Evolutionary conservation across 2,329 filamentous ascomycete genomes (phyloP).

Genomic region (Colletotrichum eremochloae): DNA sequence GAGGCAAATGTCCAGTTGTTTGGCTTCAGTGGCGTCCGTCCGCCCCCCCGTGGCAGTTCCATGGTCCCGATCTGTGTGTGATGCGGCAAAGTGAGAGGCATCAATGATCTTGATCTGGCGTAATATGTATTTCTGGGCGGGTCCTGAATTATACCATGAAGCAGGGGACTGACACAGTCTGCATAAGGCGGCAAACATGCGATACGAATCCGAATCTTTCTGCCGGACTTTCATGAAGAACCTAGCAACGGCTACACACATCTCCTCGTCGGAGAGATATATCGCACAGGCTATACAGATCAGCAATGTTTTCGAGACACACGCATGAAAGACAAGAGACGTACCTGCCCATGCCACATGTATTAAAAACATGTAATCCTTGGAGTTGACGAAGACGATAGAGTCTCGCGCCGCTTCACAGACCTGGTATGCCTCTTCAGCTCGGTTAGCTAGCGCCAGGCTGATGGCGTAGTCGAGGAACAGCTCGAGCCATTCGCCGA

Average conservation of each 20-base stretch:
- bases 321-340: neutral
- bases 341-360: constrained; percentile 81
- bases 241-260: constrained; percentile 78
- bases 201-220: constrained; percentile 84
- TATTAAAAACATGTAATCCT: constrained; percentile 77
- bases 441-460: constrained; percentile 76
- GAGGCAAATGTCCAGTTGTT: constrained; percentile 80
- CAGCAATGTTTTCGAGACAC: constrained; percentile 6
- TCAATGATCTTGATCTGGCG: constrained; percentile 94
- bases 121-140: constrained; percentile 90
- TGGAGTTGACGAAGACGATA: constrained; percentile 82
- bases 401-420: constrained; percentile 84
- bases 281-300: constrained; percentile 79
- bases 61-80: constrained; percentile 33
- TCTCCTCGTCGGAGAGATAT: constrained; percentile 82
- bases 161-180: constrained; percentile 80
- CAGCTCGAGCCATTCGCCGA: constrained; percentile 88
- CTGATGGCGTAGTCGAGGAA: constrained; percentile 90
- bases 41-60: constrained; percentile 54
- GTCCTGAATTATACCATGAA: constrained; percentile 83
- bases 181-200: constrained; percentile 84
- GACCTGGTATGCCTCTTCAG: constrained; percentile 81
- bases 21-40: constrained; percentile 5
- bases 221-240: constrained; percentile 88
- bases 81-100: constrained; percentile 58